Evolutionary conservation across 129 eudicot species (phyloP).

Genomic region (Flaveria brownii): DNA sequence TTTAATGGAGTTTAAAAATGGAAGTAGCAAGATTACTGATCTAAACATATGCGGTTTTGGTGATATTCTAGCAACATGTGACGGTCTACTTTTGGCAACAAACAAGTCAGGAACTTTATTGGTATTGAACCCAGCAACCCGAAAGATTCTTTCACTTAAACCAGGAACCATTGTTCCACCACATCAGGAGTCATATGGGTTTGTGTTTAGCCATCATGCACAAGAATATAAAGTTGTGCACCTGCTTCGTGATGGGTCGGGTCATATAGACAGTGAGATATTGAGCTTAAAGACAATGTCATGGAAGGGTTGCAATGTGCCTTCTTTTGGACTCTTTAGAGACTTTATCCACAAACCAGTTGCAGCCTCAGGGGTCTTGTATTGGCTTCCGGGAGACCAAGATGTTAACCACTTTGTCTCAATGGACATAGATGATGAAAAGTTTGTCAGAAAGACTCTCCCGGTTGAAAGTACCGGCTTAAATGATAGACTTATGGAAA

Average conservation of each 20-base stretch:
- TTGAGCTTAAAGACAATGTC: slow-evolving; percentile 32
- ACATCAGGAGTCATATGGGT: slow-evolving; percentile 39
- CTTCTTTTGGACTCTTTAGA: slow-evolving; percentile 32
- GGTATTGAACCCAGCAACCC: slow-evolving; percentile 42
- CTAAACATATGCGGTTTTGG: slow-evolving; percentile 34
- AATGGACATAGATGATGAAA: slow-evolving; percentile 29
- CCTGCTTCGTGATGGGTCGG: slow-evolving; percentile 31
- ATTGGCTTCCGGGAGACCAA: slow-evolving; percentile 38
- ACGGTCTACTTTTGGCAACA: slow-evolving; percentile 40
- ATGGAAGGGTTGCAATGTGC: slow-evolving; percentile 37
- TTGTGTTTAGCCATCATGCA: slow-evolving; percentile 27
- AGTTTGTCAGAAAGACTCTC: slow-evolving; percentile 28
- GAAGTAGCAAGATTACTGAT: slow-evolving; percentile 18
- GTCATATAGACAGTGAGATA: slow-evolving; percentile 38
- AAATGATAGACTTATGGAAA: slow-evolving; percentile 35
- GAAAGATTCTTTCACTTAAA: slow-evolving; percentile 37
- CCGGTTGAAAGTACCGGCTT: slow-evolving; percentile 27
- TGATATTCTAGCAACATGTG: slow-evolving; percentile 37
- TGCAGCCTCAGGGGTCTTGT: slow-evolving; percentile 34
- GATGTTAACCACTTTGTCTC: slow-evolving; percentile 27
- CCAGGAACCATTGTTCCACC: slow-evolving; percentile 34
- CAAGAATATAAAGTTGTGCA: slow-evolving; percentile 39
- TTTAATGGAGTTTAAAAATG: slow-evolving; percentile 31
- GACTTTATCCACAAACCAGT: slow-evolving; percentile 38
- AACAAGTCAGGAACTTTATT: slow-evolving; percentile 23